phyloP scores from a whole-genome alignment of 441 rosid species.

The Sinapis alba region DNA sequence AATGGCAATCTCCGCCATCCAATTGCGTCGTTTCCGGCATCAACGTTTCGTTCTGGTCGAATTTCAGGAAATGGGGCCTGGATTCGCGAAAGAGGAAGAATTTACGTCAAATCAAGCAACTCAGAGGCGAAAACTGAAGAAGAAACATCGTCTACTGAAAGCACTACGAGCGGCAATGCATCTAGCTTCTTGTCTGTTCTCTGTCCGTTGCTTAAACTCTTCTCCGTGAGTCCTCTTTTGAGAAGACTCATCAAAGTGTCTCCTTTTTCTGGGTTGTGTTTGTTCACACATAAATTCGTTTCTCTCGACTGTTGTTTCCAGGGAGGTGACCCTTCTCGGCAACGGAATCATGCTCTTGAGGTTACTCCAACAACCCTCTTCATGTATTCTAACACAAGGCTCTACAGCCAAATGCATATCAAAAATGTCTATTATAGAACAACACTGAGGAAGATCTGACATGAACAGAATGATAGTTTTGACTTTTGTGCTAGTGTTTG shows the following conservation, averaged over 20 bases:
- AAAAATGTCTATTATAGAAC: background rate
- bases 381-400: too few species aligned
- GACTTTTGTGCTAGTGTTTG: too few species aligned
- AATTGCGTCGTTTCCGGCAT: slow-evolving; percentile 32
- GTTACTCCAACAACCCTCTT: slow-evolving; percentile 31
- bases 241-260: background rate
- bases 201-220: slow-evolving; percentile 80
- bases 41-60: slow-evolving; percentile 15
- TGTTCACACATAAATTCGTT: background rate
- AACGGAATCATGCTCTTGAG: slow-evolving; percentile 67
- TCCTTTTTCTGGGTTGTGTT: background rate
- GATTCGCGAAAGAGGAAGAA: background rate
- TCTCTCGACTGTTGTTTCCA: slow-evolving; percentile 36
- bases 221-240: slow-evolving; percentile 54
- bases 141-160: background rate
- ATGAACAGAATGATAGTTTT: too few species aligned
- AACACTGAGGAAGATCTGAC: background rate
- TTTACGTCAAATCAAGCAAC: slow-evolving; percentile 40
- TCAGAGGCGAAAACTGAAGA: slow-evolving; percentile 28
- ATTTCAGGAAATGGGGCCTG: background rate
- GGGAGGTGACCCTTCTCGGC: slow-evolving; percentile 78
- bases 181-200: slow-evolving; percentile 76
- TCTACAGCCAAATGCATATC: too few species aligned
- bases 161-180: slow-evolving; percentile 1
- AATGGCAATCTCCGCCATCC: background rate